Percentiles rank a stretch among this genome's conserved stretches.
These are phyloP conservation scores for Pseudomonodictys pantanalensis DNA, from an alignment of 495 filamentous ascomycete species.

Conservation along the genomic window DNA sequence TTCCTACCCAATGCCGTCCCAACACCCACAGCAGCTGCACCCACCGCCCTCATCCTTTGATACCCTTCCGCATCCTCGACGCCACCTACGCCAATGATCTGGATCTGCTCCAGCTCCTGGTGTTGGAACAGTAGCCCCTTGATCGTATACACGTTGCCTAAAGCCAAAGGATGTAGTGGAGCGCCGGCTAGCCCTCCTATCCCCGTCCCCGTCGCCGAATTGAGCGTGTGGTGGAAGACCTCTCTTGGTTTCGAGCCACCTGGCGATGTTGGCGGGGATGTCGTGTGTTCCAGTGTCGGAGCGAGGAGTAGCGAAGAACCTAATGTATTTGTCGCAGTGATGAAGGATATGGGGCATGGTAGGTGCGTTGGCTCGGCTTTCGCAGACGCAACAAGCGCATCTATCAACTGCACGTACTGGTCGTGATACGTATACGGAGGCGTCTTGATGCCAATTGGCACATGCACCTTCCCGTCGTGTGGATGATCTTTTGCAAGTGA, in stretches of 20 bases:
- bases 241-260: neutral
- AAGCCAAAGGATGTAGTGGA: slow-evolving; percentile 66
- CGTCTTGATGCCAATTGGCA: slow-evolving; percentile 63
- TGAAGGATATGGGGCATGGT: slow-evolving; percentile 53
- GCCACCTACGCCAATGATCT: slow-evolving; percentile 65
- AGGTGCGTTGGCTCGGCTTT: slow-evolving; percentile 2
- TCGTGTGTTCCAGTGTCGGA: neutral
- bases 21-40: slow-evolving; percentile 60
- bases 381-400: slow-evolving; percentile 45
- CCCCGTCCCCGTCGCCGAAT: slow-evolving; percentile 48
- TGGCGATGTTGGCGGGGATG: slow-evolving; percentile 1
- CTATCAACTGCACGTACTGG: slow-evolving; percentile 55
- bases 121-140: slow-evolving; percentile 53
- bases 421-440: slow-evolving; percentile 67
- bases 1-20: slow-evolving; percentile 62
- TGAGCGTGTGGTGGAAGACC: slow-evolving; percentile 37
- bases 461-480: neutral
- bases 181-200: slow-evolving; percentile 67
- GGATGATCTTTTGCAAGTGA: neutral
- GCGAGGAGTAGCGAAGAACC: slow-evolving; percentile 59
- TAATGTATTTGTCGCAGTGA: slow-evolving; percentile 71
- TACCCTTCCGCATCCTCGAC: slow-evolving; percentile 59
- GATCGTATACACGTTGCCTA: slow-evolving; percentile 67
- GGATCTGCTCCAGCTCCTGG: slow-evolving; percentile 45
- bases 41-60: slow-evolving; percentile 59